phyloP scores from a whole-genome alignment of 2,329 filamentous ascomycete genomes.

The Penicillium sp. region DNA sequence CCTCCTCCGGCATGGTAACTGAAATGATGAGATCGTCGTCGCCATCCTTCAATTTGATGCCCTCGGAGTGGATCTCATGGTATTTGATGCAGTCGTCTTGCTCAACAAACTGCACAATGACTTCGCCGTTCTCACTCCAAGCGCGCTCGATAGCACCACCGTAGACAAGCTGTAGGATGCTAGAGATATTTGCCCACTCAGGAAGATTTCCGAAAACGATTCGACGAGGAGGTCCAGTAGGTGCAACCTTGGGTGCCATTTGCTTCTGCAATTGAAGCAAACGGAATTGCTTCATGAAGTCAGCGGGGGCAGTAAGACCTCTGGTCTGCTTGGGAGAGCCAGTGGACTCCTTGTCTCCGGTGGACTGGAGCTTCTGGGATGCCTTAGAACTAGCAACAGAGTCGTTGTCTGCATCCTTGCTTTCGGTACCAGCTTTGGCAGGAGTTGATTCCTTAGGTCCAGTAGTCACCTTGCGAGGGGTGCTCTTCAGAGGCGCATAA shows the following conservation, averaged over 20 bases:
- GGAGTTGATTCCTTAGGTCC: not conserved
- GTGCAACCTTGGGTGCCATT: not conserved
- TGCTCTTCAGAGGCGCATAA: not conserved
- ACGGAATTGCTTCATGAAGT: constrained; percentile 8
- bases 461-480: no score
- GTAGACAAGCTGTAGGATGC: constrained; percentile 39
- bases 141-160: constrained; percentile 40
- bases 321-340: not conserved
- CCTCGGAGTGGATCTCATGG: constrained; percentile 36
- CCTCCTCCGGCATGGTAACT: constrained; percentile 22
- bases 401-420: not conserved
- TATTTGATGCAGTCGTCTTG: constrained; percentile 36
- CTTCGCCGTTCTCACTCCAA: constrained; percentile 23
- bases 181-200: constrained; percentile 27
- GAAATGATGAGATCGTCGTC: constrained; percentile 39
- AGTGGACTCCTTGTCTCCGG: not conserved
- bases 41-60: constrained; percentile 32
- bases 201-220: constrained; percentile 41
- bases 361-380: not conserved
- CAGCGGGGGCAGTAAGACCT: not conserved
- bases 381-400: not conserved
- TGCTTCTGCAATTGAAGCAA: not conserved
- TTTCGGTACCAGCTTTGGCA: not conserved
- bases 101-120: constrained; percentile 38
- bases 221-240: constrained; percentile 23